Conservation (phyloP, 345 rosid species). For the Boechera divaricarpa region DNA sequence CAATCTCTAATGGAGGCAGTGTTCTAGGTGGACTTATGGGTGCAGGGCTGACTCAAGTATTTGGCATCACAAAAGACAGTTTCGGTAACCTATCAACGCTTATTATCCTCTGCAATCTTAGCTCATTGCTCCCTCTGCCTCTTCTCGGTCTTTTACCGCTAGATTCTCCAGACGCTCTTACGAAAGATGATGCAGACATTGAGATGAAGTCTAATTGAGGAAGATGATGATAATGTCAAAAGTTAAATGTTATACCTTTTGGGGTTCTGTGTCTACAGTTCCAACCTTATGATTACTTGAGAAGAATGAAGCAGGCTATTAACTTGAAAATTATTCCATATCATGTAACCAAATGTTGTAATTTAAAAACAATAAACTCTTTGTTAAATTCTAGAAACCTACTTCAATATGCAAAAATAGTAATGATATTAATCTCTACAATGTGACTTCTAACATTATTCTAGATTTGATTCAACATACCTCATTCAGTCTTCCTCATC, state of each 20-base stretch:
- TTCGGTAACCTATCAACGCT: conserved; percentile 70
- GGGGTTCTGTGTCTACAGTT: conserved; percentile 1
- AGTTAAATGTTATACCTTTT: conserved; percentile 14
- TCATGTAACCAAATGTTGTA: conserved; percentile 21
- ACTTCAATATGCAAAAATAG: conserved; percentile 2
- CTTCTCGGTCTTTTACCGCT: conserved; percentile 80
- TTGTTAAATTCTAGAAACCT: neutral
- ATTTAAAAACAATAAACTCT: neutral
- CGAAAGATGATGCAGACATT: conserved; percentile 57
- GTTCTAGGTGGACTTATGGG: conserved; percentile 91
- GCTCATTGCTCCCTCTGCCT: conserved; percentile 93
- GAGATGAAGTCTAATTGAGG: conserved; percentile 83
- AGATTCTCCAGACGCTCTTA: conserved; percentile 51
- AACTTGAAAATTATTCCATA: neutral
- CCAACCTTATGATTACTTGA: conserved; percentile 12
- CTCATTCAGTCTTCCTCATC: conserved; percentile 26
- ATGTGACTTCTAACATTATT: neutral
- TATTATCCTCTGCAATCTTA: conserved; percentile 89
- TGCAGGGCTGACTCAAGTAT: conserved; percentile 80
- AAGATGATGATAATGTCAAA: neutral
- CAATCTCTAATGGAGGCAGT: conserved; percentile 89
- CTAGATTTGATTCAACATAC: neutral
- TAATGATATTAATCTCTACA: neutral
- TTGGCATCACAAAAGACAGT: conserved; percentile 82
- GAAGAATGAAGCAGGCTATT: neutral